Evolutionary conservation across 1,284 basidiomycete genomes (phyloP).

Genomic region (Fomitopsis palustris): DNA sequence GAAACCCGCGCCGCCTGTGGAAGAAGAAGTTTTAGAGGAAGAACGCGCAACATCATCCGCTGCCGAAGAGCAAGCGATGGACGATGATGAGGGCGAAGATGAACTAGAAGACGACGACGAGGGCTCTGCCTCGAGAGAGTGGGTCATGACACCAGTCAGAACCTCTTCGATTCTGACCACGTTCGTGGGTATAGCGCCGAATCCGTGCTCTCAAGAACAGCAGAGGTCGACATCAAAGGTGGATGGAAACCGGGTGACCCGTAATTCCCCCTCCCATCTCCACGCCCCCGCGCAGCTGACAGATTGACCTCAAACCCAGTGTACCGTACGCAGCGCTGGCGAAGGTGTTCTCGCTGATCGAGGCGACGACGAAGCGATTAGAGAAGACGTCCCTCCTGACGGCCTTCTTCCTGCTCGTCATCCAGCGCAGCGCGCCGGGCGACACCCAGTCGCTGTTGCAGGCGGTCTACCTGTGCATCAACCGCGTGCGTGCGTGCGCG

Average conservation of each 20-base stretch:
- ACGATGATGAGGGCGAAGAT: slow-evolving; percentile 42
- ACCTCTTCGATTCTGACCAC: neutral
- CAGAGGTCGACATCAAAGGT: slow-evolving; percentile 76
- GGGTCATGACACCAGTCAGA: slow-evolving; percentile 15
- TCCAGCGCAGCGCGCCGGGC: slow-evolving; percentile 74
- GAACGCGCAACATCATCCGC: slow-evolving; percentile 15
- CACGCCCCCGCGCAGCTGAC: neutral
- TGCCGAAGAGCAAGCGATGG: slow-evolving; percentile 16
- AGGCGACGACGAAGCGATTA: slow-evolving; percentile 93
- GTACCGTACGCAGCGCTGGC: slow-evolving; percentile 94
- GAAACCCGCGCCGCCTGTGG: neutral
- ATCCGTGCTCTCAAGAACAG: slow-evolving; percentile 56
- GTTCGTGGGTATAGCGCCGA: slow-evolving; percentile 56
- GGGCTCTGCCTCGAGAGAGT: slow-evolving; percentile 64
- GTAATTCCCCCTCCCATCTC: slow-evolving; percentile 44
- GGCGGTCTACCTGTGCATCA: slow-evolving; percentile 95
- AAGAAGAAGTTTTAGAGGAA: slow-evolving; percentile 15
- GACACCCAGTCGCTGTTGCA: slow-evolving; percentile 76
- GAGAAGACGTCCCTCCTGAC: slow-evolving; percentile 92
- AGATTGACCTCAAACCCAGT: slow-evolving; percentile 45
- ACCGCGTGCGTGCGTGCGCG: slow-evolving; percentile 59
- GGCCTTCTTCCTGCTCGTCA: slow-evolving; percentile 85
- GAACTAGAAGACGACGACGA: slow-evolving; percentile 49
- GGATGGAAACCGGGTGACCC: slow-evolving; percentile 87
- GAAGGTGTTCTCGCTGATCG: slow-evolving; percentile 87